phyloP scores from a whole-genome alignment of 768 basidiomycete genomes.

The Porpolomopsis calyptriformis region DNA sequence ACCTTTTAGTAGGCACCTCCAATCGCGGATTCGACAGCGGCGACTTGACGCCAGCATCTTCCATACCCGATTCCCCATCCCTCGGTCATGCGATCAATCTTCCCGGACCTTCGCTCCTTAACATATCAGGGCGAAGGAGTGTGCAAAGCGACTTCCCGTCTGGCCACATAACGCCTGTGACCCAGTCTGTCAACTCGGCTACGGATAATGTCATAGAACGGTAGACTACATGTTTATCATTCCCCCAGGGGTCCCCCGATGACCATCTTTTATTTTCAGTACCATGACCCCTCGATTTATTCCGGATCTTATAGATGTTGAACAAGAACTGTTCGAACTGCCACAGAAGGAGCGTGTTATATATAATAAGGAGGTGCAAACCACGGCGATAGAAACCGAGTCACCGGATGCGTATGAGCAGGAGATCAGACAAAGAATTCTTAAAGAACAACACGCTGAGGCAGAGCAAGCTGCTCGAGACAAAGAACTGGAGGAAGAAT shows the following conservation, averaged over 20 bases:
- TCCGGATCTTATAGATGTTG: slow-evolving; percentile 78
- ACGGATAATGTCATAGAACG: slow-evolving; percentile 64
- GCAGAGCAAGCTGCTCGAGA: slow-evolving; percentile 60
- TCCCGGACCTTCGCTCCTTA: slow-evolving; percentile 24
- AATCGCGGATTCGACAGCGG: slow-evolving; percentile 42
- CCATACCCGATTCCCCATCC: slow-evolving; percentile 62
- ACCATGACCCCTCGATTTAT: slow-evolving; percentile 52
- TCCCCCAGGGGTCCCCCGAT: slow-evolving; percentile 5
- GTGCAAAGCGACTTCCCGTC: slow-evolving; percentile 55
- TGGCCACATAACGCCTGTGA: slow-evolving; percentile 37
- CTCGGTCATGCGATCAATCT: slow-evolving; percentile 28
- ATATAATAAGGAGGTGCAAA: slow-evolving; percentile 82
- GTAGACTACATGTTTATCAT: slow-evolving; percentile 27
- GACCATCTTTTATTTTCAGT: slow-evolving; percentile 25
- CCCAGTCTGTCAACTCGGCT: slow-evolving; percentile 38
- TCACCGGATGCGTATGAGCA: slow-evolving; percentile 47
- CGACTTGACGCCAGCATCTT: slow-evolving; percentile 59
- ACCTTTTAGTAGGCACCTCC: slow-evolving; percentile 42
- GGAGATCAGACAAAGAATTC: slow-evolving; percentile 61
- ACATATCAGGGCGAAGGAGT: slow-evolving; percentile 54
- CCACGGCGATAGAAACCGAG: slow-evolving; percentile 52
- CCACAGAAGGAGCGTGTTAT: slow-evolving; percentile 80
- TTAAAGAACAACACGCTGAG: slow-evolving; percentile 58
- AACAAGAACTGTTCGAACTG: slow-evolving; percentile 83
- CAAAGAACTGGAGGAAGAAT: slow-evolving; percentile 74